Base-by-base conservation (phyloP, 352 stramenopile species). In the Globisporangium acanthophoron region DNA sequence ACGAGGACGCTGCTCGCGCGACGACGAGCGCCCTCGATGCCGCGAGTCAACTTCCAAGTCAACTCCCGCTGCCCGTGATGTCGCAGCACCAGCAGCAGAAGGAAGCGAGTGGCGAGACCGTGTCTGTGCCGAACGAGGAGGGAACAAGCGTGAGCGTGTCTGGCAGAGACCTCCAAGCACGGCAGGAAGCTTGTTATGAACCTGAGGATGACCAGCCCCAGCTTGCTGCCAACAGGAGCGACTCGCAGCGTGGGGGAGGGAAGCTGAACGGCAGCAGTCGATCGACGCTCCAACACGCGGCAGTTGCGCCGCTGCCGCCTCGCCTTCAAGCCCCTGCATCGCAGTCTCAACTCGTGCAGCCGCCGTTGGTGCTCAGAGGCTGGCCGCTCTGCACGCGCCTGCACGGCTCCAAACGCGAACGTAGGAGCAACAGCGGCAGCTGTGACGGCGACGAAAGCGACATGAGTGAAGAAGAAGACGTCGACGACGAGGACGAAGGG, bases 381-480 rank as follows among this genome's bases (percentile, higher is more conserved):
- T 48, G 43, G 43, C 43, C 43, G 43, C 43, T 48, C n/a, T 48
- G 13, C 24, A 15, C 18, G 15, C 27, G 6, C 18, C 9, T 41
- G 48, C 47, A 15, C 12, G 16, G 8, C 8, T 53, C 18, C 24
- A 41, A 20, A 11, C 27, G 48, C 48, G 48, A 53, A 16, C 41
- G 18, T n/a, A 48, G 20, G 43, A 48, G 43, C 43, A 48, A 48
- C 43, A 48, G 43, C 43, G 43, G 43, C 8, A 48, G 43, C 43
- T n/a, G 43, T 11, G 43, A 48, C 43, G 43, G 18, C 5, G 43
- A 48, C n/a, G 43, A 48, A 21, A 48, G 43, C 43, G 43, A 48
- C 12, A 7, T 72, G 4, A 56, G 51, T 29, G 51, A 40, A 5
- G 71, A 77, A 7, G 70, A 69, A 12, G 59, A 76, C 41, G 56